Base-by-base conservation (phyloP, 345 rosid genomes). In the Populus pruinosa region DNA sequence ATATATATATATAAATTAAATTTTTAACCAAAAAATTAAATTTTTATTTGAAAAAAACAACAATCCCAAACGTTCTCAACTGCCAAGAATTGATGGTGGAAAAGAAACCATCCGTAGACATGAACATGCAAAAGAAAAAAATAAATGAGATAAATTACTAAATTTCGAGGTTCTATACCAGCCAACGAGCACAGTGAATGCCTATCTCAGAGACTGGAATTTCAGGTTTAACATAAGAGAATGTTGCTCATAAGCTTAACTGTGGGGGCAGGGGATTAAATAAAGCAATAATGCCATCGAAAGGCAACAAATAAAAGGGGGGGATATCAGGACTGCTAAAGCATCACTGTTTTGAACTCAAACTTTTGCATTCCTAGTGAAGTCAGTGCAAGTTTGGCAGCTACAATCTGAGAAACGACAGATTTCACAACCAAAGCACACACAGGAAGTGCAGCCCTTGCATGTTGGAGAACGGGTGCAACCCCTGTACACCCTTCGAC, bases 391-490 rank as follows among this genome's bases (percentile, higher is more conserved):
- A 50, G 92, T 93, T 87, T 94, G 99, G 92, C 97, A 96, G 86
- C 84, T 89, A 85, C 99, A 96, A 59, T 96, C 97, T 0, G 91
- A 71, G 88, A 92, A 93, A 14, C 98, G 96, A 64, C 99, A 93
- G 77, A 91, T 85, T 35, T 88, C 90, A 72, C 99, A 92, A 61
- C 99, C 99, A 27, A 93, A 93, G 87, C 99, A 96, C 38, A 96
- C 98, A 50, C 98, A 96, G 49, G 98, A 91, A 39, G 98, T 96
- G 88, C 99, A 96, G 5, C 99, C 98, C 80, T 90, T 89, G 87
- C 99, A 96, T 12, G 97, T 86, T 8, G 91, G 91, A 25, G 97
- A 88, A 21, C 94, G 89, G 71, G 78, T 78, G 84, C 99, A 96
- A 25, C 99, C 97, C 82, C 94, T 83, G 79, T 92, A 96, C 11